These are phyloP conservation scores for Aspergillus sp. DNA, from an alignment of 2,329 filamentous ascomycete genomes.

Conservation along the genomic window DNA sequence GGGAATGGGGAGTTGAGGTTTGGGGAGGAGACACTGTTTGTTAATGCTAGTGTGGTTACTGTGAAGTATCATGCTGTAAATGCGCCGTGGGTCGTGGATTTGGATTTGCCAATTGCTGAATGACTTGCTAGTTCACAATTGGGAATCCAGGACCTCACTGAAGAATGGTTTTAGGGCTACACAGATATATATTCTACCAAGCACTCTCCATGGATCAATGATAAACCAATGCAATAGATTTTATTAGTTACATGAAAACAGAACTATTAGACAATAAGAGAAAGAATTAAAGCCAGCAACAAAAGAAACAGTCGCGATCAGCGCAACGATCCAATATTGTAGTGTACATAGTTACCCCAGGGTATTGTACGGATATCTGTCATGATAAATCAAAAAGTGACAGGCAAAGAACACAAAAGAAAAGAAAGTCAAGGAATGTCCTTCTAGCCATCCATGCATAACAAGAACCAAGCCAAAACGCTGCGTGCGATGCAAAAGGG, in stretches of 20 bases:
- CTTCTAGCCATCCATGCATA: background rate
- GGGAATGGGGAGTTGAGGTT: slow-evolving; percentile 25
- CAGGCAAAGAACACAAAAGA: background rate
- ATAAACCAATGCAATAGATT: too few relatives aligned
- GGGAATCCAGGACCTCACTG: too few relatives aligned
- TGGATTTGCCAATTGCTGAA: slow-evolving; percentile 40
- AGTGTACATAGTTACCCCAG: too few relatives aligned
- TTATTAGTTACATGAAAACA: background rate
- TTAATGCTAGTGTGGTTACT: slow-evolving; percentile 52
- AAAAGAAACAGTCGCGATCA: slow-evolving; percentile 4
- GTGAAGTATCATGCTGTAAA: slow-evolving; percentile 42
- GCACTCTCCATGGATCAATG: too few relatives aligned
- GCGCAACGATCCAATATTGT: slow-evolving; percentile 1
- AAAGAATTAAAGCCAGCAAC: slow-evolving; percentile 1
- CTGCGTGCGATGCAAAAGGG: slow-evolving; percentile 12
- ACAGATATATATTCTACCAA: too few relatives aligned
- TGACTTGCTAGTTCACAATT: too few relatives aligned
- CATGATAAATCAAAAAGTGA: slow-evolving; percentile 3
- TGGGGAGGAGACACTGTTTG: slow-evolving; percentile 48
- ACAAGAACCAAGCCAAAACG: slow-evolving; percentile 3
- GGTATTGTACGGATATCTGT: too few relatives aligned
- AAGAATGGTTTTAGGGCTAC: too few relatives aligned
- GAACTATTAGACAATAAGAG: slow-evolving; percentile 1
- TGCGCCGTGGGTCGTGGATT: slow-evolving; percentile 49
- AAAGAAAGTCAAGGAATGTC: slow-evolving; percentile 5